A percentile compares a stretch with the other conserved stretches of the same genome.
Conservation (phyloP, 2,329 filamentous ascomycete species). For the Lachnellula cervina region DNA sequence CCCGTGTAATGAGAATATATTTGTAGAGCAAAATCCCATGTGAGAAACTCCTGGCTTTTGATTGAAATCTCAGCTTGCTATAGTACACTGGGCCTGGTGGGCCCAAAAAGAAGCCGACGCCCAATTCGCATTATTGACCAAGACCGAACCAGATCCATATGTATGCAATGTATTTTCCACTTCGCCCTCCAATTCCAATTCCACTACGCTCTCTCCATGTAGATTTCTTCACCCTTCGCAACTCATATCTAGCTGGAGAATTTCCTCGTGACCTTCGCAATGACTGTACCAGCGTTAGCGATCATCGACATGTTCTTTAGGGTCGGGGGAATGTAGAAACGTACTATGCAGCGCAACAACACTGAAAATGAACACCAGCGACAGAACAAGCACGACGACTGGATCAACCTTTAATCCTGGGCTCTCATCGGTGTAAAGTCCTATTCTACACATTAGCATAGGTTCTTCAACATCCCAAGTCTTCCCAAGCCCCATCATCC, state of each 20-base stretch:
- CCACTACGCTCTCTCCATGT: background rate
- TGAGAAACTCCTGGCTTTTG: background rate
- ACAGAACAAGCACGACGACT: constrained; percentile 92
- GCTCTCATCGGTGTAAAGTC: constrained; percentile 96
- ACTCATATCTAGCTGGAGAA: constrained; percentile 51
- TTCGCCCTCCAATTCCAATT: background rate
- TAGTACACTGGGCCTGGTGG: constrained; percentile 7
- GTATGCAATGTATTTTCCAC: background rate
- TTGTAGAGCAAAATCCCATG: background rate
- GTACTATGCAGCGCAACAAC: constrained; percentile 96
- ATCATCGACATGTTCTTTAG: background rate
- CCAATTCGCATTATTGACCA: constrained; percentile 1
- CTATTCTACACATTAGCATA: constrained; percentile 37
- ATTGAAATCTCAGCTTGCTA: constrained; percentile 8
- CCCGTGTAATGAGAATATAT: background rate
- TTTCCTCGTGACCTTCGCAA: constrained; percentile 89
- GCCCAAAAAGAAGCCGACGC: constrained; percentile 1
- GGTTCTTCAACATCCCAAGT: background rate
- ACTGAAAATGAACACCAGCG: constrained; percentile 97
- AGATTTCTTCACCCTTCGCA: background rate
- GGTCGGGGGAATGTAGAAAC: constrained; percentile 35
- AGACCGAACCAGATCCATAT: background rate
- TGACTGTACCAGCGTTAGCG: constrained; percentile 53
- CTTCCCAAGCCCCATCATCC: background rate
- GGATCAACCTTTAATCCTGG: constrained; percentile 97